Conservation (phyloP, 176 grass and related monocot genomes). For the Eleusine coracana region DNA sequence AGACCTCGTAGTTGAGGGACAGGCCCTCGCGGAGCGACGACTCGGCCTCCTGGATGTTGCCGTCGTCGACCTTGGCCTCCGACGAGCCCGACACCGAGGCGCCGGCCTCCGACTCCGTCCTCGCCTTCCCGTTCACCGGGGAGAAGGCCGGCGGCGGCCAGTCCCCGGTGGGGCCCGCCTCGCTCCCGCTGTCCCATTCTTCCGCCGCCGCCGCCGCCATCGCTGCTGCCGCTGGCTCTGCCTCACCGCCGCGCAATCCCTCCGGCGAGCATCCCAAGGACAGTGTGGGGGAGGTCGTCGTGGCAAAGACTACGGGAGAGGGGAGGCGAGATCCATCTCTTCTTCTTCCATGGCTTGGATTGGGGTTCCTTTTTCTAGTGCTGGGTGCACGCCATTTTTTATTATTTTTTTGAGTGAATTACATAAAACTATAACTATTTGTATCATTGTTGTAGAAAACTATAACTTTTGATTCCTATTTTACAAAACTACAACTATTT, state of each 20-base stretch:
- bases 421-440: too few relatives aligned
- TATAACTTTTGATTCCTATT: too few relatives aligned
- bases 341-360: neutral
- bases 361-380: constrained; percentile 35
- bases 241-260: constrained; percentile 16
- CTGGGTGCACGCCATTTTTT: constrained; percentile 17
- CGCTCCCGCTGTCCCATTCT: constrained; percentile 41
- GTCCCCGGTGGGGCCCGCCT: constrained; percentile 34
- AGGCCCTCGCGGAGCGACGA: constrained; percentile 96
- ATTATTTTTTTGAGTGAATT: too few relatives aligned
- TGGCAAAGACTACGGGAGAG: constrained; percentile 7
- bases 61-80: constrained; percentile 78
- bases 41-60: constrained; percentile 97
- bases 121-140: constrained; percentile 58
- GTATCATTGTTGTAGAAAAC: too few relatives aligned
- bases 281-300: constrained; percentile 5
- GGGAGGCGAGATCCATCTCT: constrained; percentile 51
- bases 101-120: constrained; percentile 44
- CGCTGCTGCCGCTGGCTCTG: constrained; percentile 13
- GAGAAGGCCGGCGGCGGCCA: constrained; percentile 45
- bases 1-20: constrained; percentile 98
- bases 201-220: constrained; percentile 35
- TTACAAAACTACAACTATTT: too few relatives aligned
- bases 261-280: constrained; percentile 41
- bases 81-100: constrained; percentile 54